Base-by-base conservation (phyloP, 441 rosid species). In the Breynia disticha region DNA sequence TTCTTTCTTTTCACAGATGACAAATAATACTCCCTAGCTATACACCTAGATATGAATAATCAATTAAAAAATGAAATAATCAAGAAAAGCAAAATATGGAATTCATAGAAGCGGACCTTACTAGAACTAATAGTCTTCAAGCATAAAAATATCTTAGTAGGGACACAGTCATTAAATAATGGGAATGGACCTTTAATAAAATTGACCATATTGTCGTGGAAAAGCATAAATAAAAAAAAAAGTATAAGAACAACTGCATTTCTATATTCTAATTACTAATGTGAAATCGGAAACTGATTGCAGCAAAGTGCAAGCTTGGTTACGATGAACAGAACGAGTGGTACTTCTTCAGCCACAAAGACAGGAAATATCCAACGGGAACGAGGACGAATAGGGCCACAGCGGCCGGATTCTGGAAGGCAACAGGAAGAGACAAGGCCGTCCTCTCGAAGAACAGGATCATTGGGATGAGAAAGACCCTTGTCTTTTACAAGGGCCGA, bases 321-420 rank as follows among this genome's bases (percentile, higher is more conserved):
- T 76, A 85, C 38, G 82, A 77, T 46, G 86, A 83, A 54, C 97
- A 87, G 67, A 84, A 43, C 28, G 96, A 90, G 56, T 90, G 96
- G 95, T 90, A 90, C 76, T 90, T 90, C 69, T 90, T 84, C 81
- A 90, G 90, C 67, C 88, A 87, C 73, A 87, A 85, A 60, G 96
- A 90, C 69, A 74, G 90, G 69, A 90, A 90, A 63, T 90, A 87
- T 52, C 96, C 97, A 2, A 87, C 96, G 0, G 98, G 98, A 55
- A 81, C 85, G 16, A 66, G 96, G 58, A 90, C 96, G 0, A 87
- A 90, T 50, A 64, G 98, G 68, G 98, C 98, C 21, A 90, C 98
- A 0, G 82, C 79, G 1, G 79, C 83, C 35, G 98, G 98, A n/a
- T 90, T 85, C 65, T 90, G 98, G 98, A 90, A 90, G 74, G 98